Conservation (phyloP, 257 asterid genomes). For the Jacaranda mimosifolia region DNA sequence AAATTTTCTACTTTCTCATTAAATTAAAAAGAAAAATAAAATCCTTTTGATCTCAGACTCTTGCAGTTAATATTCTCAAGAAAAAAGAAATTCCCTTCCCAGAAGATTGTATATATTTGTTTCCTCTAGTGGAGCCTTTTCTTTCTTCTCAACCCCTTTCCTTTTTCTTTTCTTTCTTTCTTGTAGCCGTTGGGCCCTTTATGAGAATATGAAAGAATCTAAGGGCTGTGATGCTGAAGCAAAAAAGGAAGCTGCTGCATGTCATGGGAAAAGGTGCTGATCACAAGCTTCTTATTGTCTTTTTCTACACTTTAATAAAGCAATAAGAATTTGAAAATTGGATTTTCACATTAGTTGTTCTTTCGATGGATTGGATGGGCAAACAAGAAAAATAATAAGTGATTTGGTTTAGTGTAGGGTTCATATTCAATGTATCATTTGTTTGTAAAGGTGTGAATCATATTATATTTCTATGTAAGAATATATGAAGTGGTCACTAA, state of each 20-base stretch:
- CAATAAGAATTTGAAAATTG: background rate
- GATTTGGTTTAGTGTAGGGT: background rate
- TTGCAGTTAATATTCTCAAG: background rate
- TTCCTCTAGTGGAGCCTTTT: constrained; percentile 37
- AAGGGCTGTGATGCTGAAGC: constrained; percentile 19
- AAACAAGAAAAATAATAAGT: background rate
- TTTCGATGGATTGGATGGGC: background rate
- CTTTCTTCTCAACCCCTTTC: constrained; percentile 20
- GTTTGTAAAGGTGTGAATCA: too few relatives aligned
- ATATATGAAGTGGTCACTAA: background rate
- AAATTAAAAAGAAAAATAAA: too few relatives aligned
- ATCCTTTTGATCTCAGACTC: constrained; percentile 1
- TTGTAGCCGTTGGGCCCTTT: constrained; percentile 51
- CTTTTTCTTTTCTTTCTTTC: background rate
- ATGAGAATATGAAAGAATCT: constrained; percentile 37
- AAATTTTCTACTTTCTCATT: constrained; percentile 16
- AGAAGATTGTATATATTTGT: constrained; percentile 20
- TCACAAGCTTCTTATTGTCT: constrained; percentile 31
- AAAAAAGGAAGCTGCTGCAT: constrained; percentile 15
- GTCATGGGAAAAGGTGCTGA: constrained; percentile 30
- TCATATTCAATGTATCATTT: too few relatives aligned
- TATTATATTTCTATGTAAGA: background rate
- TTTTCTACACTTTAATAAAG: background rate
- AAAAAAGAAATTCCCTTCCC: background rate
- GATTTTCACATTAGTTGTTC: constrained; percentile 7